Base-by-base conservation (phyloP, 306 rosid genomes). In the Vachellia collinsii region DNA sequence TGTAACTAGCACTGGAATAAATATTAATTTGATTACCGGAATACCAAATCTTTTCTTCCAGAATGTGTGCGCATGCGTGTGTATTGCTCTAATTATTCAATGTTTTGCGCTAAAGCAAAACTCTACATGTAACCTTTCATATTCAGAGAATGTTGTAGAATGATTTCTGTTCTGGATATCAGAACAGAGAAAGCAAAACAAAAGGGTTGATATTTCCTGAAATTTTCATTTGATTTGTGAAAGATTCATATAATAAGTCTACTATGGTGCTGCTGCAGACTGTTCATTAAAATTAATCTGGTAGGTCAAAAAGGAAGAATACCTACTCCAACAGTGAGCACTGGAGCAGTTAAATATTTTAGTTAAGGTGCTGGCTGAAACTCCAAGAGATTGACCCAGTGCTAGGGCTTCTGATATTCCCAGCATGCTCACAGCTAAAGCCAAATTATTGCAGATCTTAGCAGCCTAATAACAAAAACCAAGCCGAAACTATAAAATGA, bases 261-360 rank as follows among this genome's bases (percentile, higher is more conserved):
- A 77, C 22, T 20, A 38, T 48, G 42, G 59, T 56, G 20, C 8
- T 47, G 46, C 64, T 19, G 70, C 70, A 44, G 46, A 51, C 39
- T 76, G 39, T 3, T 64, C 58, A 42, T 36, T 50, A 66, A 74
- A 23, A 23, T 11, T 46, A 70, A 83, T 79, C 59, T 20, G 39
- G 53, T 61, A 63, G 6, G 66, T 61, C 22, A 76, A 76, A 70
- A 58, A 80, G 36, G n/a, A 11, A 3, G 67, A 78, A 22, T 89
- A 94, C 99, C 99, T 95, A 87, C 99, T 93, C 99, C 99, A 95
- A 88, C 97, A 91, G 62, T 97, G 93, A 86, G 97, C 97, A 48
- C 96, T 95, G 17, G 99, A 95, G 76, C 97, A 90, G 85, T 91
- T 95, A 80, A 95, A 93, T 44, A 95, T 93, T 73, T 86, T 79